Percentiles rank a stretch among this genome's conserved stretches.
Evolutionary conservation across 2,329 filamentous ascomycete species (phyloP).

Genomic region (Aspergillus oerlinghausenensis): DNA sequence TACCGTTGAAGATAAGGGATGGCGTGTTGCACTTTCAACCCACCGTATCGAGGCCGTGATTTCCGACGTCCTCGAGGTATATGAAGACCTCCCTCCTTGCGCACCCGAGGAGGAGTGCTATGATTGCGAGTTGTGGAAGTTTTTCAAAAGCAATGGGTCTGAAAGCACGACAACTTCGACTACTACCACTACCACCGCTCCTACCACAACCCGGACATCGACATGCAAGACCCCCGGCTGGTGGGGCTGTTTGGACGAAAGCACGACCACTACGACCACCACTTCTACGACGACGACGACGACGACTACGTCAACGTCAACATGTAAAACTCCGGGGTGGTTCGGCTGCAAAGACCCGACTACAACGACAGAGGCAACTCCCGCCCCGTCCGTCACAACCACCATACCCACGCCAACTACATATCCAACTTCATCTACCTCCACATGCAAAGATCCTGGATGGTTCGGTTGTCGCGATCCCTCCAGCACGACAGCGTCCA

Average conservation of each 20-base stretch:
- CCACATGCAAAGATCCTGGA: conserved; percentile 24
- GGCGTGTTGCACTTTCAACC: conserved; percentile 84
- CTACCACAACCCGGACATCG: conserved; percentile 31
- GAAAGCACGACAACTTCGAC: conserved; percentile 55
- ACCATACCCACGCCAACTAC: conserved; percentile 14
- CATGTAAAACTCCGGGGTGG: conserved; percentile 35
- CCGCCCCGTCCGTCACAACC: conserved; percentile 14
- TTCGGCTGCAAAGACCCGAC: conserved; percentile 38
- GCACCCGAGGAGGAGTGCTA: conserved; percentile 71
- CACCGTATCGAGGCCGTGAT: conserved; percentile 90
- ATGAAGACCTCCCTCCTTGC: conserved; percentile 75
- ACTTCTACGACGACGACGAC: conserved; percentile 22
- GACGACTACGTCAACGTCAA: conserved; percentile 29
- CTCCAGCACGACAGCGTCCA: conserved; percentile 13
- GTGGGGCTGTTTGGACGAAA: conserved; percentile 40
- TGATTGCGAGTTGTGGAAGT: conserved; percentile 92
- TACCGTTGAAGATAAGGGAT: conserved; percentile 84
- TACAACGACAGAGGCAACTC: conserved; percentile 19
- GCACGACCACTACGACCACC: conserved; percentile 28
- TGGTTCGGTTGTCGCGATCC: conserved; percentile 35
- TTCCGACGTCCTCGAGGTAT: conserved; percentile 76
- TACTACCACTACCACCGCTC: conserved; percentile 27
- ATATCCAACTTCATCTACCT: conserved; percentile 1
- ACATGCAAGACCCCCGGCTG: conserved; percentile 42
- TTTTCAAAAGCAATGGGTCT: conserved; percentile 86